phyloP scores from a whole-genome alignment of 768 basidiomycete genomes.

The Pseudohyphozyma bogoriensis region DNA sequence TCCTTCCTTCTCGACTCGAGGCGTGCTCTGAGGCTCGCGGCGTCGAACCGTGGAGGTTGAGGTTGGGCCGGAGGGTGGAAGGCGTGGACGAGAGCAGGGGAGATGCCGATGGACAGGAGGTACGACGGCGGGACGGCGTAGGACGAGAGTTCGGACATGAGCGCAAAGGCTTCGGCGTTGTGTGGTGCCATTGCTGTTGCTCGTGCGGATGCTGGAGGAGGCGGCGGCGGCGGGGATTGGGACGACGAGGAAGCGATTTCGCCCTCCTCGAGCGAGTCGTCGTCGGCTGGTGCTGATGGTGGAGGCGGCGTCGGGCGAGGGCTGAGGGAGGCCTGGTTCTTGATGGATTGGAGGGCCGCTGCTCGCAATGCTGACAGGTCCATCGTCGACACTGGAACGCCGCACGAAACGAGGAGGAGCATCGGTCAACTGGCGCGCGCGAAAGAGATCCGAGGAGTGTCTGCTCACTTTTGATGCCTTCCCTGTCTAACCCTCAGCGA shows the following conservation, averaged over 20 bases:
- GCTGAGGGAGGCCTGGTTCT: not conserved
- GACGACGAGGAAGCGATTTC: conserved; percentile 52
- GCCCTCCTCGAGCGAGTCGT: conserved; percentile 52
- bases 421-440: too few relatives aligned
- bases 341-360: not conserved
- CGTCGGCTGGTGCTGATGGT: not conserved
- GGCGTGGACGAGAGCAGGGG: conserved; percentile 12
- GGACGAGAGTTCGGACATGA: conserved; percentile 18
- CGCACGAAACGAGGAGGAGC: too few relatives aligned
- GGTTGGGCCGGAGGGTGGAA: not conserved
- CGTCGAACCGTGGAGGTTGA: not conserved
- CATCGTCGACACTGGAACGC: too few relatives aligned
- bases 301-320: not conserved
- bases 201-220: conserved; percentile 60
- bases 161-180: conserved; percentile 14
- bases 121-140: conserved; percentile 23
- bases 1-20: conserved; percentile 8
- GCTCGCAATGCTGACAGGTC: not conserved
- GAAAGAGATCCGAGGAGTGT: too few relatives aligned
- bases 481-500: too few relatives aligned
- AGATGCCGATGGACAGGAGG: conserved; percentile 22
- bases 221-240: conserved; percentile 47
- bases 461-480: too few relatives aligned
- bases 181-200: too few relatives aligned
- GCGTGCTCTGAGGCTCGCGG: not conserved